Evolutionary conservation across 2,329 filamentous ascomycete species (phyloP), one percentile per base, ranked within the genome.

Genomic region (Botrytis squamosa): DNA sequence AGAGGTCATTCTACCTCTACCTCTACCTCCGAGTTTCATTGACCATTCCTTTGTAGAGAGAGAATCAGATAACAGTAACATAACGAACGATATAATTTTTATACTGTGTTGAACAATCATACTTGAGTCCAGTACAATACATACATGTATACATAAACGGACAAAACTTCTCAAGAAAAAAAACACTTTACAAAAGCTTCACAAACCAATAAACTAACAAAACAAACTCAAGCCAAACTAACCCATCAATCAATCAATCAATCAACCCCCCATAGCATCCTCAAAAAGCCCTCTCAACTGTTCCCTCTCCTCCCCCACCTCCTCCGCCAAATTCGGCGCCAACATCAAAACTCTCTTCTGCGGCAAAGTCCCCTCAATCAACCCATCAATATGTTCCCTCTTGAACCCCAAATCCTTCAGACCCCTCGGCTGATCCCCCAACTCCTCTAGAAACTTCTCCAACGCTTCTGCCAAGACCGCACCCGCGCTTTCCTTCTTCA

Each of bases 351-450:
- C 97, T 77, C 96, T 87, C 73, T 90, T 90, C 85, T 99, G 96
- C 8, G 96, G 96, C 75, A 99, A 91, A 0, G 96, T 99, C 1
- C 96, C 97, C 83, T 98, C 95, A 1, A 99, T 94, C 76, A 99
- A 84, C 16, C 86, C 89, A 76, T 97, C 93, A 29, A 99, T 85
- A 84, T 98, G 89, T 57, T 89, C 88, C 25, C 83, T 84, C 71
- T 87, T 87, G 80, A 98, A 99, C 0, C 96, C 97, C 20, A 99
- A 84, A 55, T 88, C 90, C 84, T 92, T 94, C 77, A 99, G 83
- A 0, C 97, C 97, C 59, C 90, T 87, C 1, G 97, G 97, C 85
- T 99, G 96, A 80, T 97, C 96, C 44, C 96, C 96, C 22, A 99
- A 84, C 40, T 91, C 89, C 20, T 91, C 88, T 60, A 99, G 84